Evolutionary conservation across 1,284 basidiomycete species (phyloP), one percentile per base, ranked within the genome.

Genomic region (Schizophyllum amplum): DNA sequence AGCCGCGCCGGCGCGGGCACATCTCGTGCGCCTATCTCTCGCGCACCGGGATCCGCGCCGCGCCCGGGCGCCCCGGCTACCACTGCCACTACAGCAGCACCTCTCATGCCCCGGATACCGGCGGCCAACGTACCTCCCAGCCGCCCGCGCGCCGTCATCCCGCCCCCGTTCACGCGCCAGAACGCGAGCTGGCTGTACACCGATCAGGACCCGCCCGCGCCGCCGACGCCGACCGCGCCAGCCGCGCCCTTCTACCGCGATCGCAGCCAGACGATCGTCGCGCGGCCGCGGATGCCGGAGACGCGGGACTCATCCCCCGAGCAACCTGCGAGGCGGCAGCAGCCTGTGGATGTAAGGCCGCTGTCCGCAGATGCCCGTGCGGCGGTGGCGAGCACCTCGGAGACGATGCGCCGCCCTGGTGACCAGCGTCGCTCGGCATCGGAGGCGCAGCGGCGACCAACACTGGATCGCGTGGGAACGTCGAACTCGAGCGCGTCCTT

Each of bases 211-310:
- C 6, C n/a, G n/a, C 47, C 22, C n/a, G 47, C 47, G 11, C 53
- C 42, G 23, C 33, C n/a, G 52, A 55, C 24, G 58, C 59, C 17
- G 27, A 61, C 76, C 42, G 76, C 80, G 1, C 77, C 80, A 5
- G 76, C 77, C 42, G 85, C 85, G 0, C 84, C 84, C 4, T 83
- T 81, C 0, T 77, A 75, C 47, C 75, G 88, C 24, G 87, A 90
- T 63, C 81, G 88, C 42, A 87, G 86, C 61, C 86, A 86, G 4
- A 90, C 88, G 0, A 77, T 90, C 57, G 82, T 90, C 55, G 87
- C 79, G 11, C 81, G 83, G 7, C 77, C 82, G 0, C 66, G 78
- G 11, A 33, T 86, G 84, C 27, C 27, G 13, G 27, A 33, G 27
- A 33, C 27, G 27, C 27, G 27, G 6, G 27, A 33, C 13, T 33